Conservation (phyloP, 1,139 yeast species). For the Candida albicans region DNA sequence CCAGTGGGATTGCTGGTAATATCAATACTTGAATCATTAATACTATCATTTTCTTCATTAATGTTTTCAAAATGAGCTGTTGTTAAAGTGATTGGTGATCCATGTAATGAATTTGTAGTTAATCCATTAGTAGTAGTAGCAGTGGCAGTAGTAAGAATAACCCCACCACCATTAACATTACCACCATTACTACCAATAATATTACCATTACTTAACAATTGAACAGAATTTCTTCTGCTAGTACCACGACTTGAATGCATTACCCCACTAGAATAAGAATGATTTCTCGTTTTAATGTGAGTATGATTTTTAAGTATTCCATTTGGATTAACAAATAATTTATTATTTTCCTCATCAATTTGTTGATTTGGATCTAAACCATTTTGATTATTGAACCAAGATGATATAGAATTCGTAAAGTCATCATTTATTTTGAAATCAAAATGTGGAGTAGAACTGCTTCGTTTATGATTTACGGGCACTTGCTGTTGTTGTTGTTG, state of each 20-base stretch:
- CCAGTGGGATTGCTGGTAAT: background rate
- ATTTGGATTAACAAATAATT: conserved; percentile 7
- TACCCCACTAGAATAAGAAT: conserved; percentile 11
- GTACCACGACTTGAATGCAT: conserved; percentile 9
- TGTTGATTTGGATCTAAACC: conserved; percentile 1
- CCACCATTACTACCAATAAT: background rate
- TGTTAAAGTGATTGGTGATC: conserved; percentile 10
- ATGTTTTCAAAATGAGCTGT: conserved; percentile 10
- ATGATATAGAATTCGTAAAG: conserved; percentile 10
- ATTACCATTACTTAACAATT: conserved; percentile 7
- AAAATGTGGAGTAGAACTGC: conserved; percentile 14
- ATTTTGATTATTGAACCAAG: conserved; percentile 5
- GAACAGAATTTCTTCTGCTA: conserved; percentile 13
- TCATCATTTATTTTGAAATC: conserved; percentile 11
- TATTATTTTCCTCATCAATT: conserved; percentile 2
- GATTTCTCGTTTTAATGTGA: conserved; percentile 7
- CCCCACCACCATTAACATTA: background rate
- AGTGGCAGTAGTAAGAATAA: background rate
- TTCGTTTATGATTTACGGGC: conserved; percentile 11
- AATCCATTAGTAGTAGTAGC: conserved; percentile 4
- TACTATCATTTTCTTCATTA: conserved; percentile 6
- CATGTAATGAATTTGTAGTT: conserved; percentile 7
- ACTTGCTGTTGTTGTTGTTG: conserved; percentile 4
- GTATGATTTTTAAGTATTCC: conserved; percentile 5
- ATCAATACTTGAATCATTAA: background rate